phyloP scores from a whole-genome alignment of 257 asterid species.

The Forsythia viridissima region DNA sequence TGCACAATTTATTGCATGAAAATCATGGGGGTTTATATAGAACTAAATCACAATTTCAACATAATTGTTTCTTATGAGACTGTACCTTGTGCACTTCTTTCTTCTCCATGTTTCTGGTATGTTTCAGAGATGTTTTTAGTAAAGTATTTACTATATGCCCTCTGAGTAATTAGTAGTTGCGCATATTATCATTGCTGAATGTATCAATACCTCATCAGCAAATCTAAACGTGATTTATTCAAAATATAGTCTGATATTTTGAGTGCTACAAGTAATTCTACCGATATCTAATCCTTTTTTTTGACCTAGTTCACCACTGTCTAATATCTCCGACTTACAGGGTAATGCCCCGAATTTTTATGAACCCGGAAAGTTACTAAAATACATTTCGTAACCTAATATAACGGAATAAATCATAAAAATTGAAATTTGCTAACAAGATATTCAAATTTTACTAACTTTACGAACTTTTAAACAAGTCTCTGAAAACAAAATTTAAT shows the following conservation, averaged over 20 bases:
- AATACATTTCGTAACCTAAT: no score
- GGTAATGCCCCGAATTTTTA: no score
- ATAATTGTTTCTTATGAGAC: neutral
- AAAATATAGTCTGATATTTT: neutral
- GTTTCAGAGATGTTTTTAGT: neutral
- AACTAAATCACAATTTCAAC: neutral
- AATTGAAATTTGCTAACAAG: no score
- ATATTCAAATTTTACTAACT: no score
- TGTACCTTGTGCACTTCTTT: neutral
- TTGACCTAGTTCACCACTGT: neutral
- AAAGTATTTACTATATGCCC: neutral
- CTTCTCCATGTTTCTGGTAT: neutral
- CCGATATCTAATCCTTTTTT: neutral
- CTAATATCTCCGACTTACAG: neutral
- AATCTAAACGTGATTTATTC: neutral
- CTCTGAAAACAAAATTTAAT: no score
- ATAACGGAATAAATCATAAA: no score
- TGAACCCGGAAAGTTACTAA: no score
- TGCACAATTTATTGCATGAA: neutral
- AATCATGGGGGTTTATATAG: neutral
- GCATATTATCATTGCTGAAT: neutral
- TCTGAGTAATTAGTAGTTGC: neutral
- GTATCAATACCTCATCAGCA: neutral
- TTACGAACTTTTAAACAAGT: no score
- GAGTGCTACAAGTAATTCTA: neutral